phyloP scores from a whole-genome alignment of 2,329 filamentous ascomycete genomes.

The Verticillium nonalfalfae region DNA sequence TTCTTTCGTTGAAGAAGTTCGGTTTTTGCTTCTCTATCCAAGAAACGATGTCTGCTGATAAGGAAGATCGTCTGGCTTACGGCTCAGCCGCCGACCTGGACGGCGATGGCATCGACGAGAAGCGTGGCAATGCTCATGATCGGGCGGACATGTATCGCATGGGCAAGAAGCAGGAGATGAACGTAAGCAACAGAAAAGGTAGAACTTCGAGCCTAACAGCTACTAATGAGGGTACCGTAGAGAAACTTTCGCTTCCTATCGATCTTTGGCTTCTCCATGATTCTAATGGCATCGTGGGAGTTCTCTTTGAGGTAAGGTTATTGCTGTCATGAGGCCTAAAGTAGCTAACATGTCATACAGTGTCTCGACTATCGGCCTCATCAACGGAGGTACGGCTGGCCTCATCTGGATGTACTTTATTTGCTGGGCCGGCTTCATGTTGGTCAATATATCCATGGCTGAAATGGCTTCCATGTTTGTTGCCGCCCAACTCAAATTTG shows the following conservation, averaged over 20 bases:
- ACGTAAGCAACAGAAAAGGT: conserved; percentile 14
- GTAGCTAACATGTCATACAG: background rate
- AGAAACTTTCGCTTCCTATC: conserved; percentile 38
- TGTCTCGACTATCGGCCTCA: conserved; percentile 14
- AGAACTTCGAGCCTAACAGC: too few relatives aligned
- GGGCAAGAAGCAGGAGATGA: conserved; percentile 42
- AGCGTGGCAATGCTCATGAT: conserved; percentile 24
- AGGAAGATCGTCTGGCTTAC: background rate
- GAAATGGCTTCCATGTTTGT: conserved; percentile 41
- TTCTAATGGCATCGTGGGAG: conserved; percentile 39
- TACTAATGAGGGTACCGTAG: conserved; percentile 9
- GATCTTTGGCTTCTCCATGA: conserved; percentile 40
- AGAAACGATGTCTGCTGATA: background rate
- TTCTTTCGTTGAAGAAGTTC: background rate
- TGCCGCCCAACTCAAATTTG: background rate
- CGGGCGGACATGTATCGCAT: conserved; percentile 38
- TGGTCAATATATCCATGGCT: conserved; percentile 34
- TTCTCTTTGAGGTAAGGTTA: conserved; percentile 25
- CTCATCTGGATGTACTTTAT: conserved; percentile 37
- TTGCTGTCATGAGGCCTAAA: background rate
- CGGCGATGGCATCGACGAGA: conserved; percentile 15
- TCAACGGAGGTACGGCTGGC: conserved; percentile 38
- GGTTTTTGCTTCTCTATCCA: background rate
- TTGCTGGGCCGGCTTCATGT: conserved; percentile 28
- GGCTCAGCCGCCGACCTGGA: background rate